Conservation (phyloP, 768 basidiomycete species). For the Kwoniella sp. region DNA sequence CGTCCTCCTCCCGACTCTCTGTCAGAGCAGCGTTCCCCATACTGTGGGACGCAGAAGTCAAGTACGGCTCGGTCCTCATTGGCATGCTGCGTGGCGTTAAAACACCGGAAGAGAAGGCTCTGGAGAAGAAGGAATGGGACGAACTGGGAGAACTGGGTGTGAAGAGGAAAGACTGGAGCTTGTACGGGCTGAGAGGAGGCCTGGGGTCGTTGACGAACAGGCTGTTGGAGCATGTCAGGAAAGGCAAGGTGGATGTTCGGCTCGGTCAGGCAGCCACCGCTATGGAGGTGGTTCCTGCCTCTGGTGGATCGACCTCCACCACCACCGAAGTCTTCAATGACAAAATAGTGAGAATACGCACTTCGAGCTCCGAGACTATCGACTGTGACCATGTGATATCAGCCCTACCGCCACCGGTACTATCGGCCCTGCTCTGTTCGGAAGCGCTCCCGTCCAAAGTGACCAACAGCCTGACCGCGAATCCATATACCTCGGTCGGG, state of each 20-base stretch:
- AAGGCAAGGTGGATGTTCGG: slow-evolving; percentile 66
- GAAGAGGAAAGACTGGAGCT: slow-evolving; percentile 72
- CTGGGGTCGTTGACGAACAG: slow-evolving; percentile 68
- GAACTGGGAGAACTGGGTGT: slow-evolving; percentile 70
- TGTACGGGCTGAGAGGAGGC: slow-evolving; percentile 81
- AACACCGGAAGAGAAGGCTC: slow-evolving; percentile 22
- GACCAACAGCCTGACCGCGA: slow-evolving; percentile 63
- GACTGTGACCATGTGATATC: slow-evolving; percentile 68
- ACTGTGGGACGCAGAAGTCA: slow-evolving; percentile 69
- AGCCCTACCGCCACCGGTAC: slow-evolving; percentile 67
- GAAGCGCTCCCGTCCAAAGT: background rate
- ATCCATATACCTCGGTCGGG: slow-evolving; percentile 76
- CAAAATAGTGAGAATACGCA: slow-evolving; percentile 11
- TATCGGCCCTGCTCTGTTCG: slow-evolving; percentile 59
- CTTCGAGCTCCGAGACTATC: background rate
- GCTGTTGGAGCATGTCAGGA: slow-evolving; percentile 60
- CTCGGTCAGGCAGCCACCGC: slow-evolving; percentile 54
- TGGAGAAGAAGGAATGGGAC: slow-evolving; percentile 65
- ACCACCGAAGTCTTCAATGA: background rate
- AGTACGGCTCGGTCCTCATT: slow-evolving; percentile 70
- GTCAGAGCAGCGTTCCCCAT: slow-evolving; percentile 75
- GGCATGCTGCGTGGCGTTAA: slow-evolving; percentile 58
- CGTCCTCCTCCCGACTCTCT: slow-evolving; percentile 75
- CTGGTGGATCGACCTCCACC: background rate
- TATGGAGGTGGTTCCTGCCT: slow-evolving; percentile 22